Evolutionary conservation across 2,329 filamentous ascomycete genomes (phyloP).

Genomic region (Spiromastix sp.): DNA sequence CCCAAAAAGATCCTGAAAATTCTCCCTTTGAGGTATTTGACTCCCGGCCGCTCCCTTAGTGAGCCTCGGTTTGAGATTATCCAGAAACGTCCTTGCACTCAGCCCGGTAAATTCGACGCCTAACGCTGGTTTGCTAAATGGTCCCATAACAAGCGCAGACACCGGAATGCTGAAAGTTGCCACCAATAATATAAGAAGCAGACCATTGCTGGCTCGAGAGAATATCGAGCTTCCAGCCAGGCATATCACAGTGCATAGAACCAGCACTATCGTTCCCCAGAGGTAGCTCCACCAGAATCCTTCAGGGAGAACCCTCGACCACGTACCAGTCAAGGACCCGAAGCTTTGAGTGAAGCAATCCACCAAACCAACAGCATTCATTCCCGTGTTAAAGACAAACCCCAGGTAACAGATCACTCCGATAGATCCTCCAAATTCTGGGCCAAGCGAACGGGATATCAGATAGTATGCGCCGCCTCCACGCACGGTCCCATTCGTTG

Average conservation of each 20-base stretch:
- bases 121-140: conserved; percentile 53
- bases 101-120: conserved; percentile 69
- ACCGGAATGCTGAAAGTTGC: conserved; percentile 73
- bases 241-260: conserved; percentile 64
- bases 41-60: conserved; percentile 53
- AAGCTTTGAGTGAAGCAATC: conserved; percentile 73
- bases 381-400: conserved; percentile 74
- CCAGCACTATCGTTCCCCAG: conserved; percentile 60
- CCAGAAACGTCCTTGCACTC: conserved; percentile 57
- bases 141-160: conserved; percentile 57
- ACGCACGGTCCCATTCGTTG: conserved; percentile 79
- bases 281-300: conserved; percentile 70
- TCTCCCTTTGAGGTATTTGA: conserved; percentile 53
- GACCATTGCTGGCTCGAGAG: conserved; percentile 65
- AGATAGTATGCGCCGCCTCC: conserved; percentile 83
- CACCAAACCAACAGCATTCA: conserved; percentile 79
- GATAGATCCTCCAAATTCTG: conserved; percentile 82
- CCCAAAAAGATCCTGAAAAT: conserved; percentile 73
- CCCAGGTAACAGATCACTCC: conserved; percentile 84
- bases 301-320: conserved; percentile 52
- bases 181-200: conserved; percentile 60
- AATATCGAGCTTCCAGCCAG: conserved; percentile 72
- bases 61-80: conserved; percentile 62
- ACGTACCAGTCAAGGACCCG: conserved; percentile 46
- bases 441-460: conserved; percentile 74